A percentile compares a stretch with the other conserved stretches of the same genome.
phyloP scores from a whole-genome alignment of 2,329 filamentous ascomycete species.

The Myriosclerotinia duriaeana region DNA sequence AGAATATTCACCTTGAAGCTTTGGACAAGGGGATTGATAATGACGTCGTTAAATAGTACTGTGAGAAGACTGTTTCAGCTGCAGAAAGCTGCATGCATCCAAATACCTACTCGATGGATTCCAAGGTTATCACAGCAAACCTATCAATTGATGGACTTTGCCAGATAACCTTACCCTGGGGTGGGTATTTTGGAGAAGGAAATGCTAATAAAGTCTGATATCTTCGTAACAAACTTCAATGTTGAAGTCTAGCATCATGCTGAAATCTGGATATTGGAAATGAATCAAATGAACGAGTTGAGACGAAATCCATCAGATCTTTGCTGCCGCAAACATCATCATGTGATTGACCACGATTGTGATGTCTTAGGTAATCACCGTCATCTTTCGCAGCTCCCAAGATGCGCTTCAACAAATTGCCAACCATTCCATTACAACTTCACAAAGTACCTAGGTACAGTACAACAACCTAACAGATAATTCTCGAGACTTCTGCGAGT shows the following conservation, averaged over 20 bases:
- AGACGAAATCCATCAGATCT: background rate
- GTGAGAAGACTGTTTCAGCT: background rate
- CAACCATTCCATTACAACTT: background rate
- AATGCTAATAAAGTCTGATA: no score
- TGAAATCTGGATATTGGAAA: background rate
- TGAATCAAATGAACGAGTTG: background rate
- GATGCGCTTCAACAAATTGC: background rate
- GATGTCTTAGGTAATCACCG: slow-evolving; percentile 17
- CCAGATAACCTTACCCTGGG: background rate
- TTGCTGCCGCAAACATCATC: slow-evolving; percentile 12
- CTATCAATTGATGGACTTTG: background rate
- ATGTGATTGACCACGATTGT: background rate
- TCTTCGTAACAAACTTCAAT: no score
- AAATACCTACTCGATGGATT: background rate
- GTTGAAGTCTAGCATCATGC: no score
- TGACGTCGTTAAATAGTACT: background rate
- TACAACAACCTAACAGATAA: background rate
- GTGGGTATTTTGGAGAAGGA: no score
- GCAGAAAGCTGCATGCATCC: background rate
- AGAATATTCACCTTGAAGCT: background rate
- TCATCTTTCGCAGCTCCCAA: slow-evolving; percentile 6
- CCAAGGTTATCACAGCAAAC: no score
- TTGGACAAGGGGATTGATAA: background rate
- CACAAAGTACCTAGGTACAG: background rate
- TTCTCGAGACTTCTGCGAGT: background rate